A percentile compares a stretch with the other conserved stretches of the same genome.
phyloP scores from a whole-genome alignment of 345 rosid species.

The Arabis alpina region DNA sequence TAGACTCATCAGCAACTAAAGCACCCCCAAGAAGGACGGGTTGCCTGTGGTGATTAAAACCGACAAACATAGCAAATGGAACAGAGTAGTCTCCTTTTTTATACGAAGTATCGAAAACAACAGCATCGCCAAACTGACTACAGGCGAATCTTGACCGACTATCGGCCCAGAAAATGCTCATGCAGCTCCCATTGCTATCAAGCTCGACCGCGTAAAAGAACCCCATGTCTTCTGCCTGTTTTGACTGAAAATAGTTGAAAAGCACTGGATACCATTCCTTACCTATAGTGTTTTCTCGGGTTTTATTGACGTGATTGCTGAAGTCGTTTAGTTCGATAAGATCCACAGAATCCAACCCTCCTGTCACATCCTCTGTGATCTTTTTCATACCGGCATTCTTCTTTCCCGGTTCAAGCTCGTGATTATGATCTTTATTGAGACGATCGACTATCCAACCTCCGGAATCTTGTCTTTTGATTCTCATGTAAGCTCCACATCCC shows the following conservation, averaged over 20 bases:
- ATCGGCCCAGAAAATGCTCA: slow-evolving; percentile 89
- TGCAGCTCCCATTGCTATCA: slow-evolving; percentile 60
- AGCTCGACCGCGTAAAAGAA: slow-evolving; percentile 79
- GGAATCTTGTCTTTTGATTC: slow-evolving; percentile 77
- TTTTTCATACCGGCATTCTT: slow-evolving; percentile 54
- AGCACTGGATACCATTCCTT: slow-evolving; percentile 74
- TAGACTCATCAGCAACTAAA: slow-evolving; percentile 66
- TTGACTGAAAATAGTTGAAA: slow-evolving; percentile 72
- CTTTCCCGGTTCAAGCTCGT: slow-evolving; percentile 61
- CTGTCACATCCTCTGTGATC: slow-evolving; percentile 57
- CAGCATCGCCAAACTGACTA: slow-evolving; percentile 81
- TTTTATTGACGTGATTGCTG: slow-evolving; percentile 38
- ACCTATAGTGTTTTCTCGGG: slow-evolving; percentile 60
- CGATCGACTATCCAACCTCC: slow-evolving; percentile 93
- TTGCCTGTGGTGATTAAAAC: slow-evolving; percentile 85
- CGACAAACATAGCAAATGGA: slow-evolving; percentile 81
- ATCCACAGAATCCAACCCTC: slow-evolving; percentile 56
- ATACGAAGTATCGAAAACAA: slow-evolving; percentile 78
- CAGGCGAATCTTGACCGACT: slow-evolving; percentile 81
- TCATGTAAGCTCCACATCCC: slow-evolving; percentile 96
- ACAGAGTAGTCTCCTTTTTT: slow-evolving; percentile 59
- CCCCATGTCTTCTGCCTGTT: slow-evolving; percentile 79
- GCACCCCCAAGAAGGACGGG: slow-evolving; percentile 91
- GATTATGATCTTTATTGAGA: slow-evolving; percentile 75
- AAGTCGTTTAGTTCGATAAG: slow-evolving; percentile 47